phyloP scores from a whole-genome alignment of 176 grass and related monocot genomes.

The Cymbopogon citratus region DNA sequence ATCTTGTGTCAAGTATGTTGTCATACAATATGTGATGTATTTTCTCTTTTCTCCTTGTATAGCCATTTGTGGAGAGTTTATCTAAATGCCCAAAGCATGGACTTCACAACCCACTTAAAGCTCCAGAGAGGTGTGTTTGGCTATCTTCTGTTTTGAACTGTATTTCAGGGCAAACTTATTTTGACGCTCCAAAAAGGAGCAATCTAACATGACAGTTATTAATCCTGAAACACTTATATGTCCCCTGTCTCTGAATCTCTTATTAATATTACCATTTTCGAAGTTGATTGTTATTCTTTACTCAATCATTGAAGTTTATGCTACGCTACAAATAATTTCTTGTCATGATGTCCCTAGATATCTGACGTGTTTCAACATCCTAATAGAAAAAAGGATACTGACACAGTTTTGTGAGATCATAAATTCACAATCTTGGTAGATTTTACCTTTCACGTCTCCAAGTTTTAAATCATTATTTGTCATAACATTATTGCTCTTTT shows the following conservation, averaged over 20 bases:
- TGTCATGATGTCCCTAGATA: background rate
- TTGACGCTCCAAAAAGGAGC: background rate
- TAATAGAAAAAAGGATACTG: background rate
- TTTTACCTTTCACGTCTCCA: background rate
- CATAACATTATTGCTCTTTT: background rate
- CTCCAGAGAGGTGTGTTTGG: slow-evolving; percentile 67
- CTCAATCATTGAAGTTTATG: background rate
- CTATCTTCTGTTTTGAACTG: slow-evolving; percentile 4
- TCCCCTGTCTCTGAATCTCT: background rate
- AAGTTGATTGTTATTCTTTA: background rate
- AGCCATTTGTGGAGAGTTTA: slow-evolving; percentile 88
- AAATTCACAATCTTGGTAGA: background rate
- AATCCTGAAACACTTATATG: background rate
- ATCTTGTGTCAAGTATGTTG: background rate
- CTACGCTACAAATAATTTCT: background rate
- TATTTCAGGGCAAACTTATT: background rate
- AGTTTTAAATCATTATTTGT: background rate
- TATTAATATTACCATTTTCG: background rate
- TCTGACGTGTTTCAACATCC: background rate
- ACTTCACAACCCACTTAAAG: slow-evolving; percentile 88
- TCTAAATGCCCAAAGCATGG: slow-evolving; percentile 87
- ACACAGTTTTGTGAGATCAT: background rate
- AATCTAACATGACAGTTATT: background rate
- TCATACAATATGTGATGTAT: background rate
- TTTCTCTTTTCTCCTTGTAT: background rate